Evolutionary conservation across 805 yeast species (phyloP).

Genomic region (Metschnikowia noctiluminum): DNA sequence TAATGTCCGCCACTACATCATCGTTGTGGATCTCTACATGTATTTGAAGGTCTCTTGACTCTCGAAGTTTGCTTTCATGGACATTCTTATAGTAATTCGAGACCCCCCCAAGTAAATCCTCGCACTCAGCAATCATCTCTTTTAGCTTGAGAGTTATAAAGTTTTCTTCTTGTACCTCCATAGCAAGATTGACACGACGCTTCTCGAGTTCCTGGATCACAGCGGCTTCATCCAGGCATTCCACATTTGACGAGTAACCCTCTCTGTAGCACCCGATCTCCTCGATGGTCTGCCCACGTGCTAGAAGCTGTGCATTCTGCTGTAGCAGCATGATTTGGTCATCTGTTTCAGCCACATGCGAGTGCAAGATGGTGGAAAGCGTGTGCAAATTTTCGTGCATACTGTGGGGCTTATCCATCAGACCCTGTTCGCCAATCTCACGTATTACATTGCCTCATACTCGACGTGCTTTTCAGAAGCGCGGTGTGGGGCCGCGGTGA

Average conservation of each 20-base stretch:
- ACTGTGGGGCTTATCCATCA: slow-evolving; percentile 10
- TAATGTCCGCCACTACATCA: background rate
- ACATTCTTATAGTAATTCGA: slow-evolving; percentile 27
- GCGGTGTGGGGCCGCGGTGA: too few species aligned
- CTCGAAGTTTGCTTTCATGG: slow-evolving; percentile 16
- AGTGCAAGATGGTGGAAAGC: slow-evolving; percentile 9
- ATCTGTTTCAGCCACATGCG: slow-evolving; percentile 13
- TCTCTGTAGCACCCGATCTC: background rate
- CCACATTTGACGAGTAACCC: background rate
- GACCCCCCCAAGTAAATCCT: slow-evolving; percentile 32
- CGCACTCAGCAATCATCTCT: slow-evolving; percentile 33
- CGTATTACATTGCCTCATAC: too few species aligned
- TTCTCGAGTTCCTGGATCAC: slow-evolving; percentile 26
- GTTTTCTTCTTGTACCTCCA: slow-evolving; percentile 41
- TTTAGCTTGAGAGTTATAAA: slow-evolving; percentile 27
- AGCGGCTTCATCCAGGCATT: slow-evolving; percentile 12
- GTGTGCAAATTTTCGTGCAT: slow-evolving; percentile 11
- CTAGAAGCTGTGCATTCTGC: slow-evolving; percentile 5
- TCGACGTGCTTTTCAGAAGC: too few species aligned
- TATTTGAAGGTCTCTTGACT: background rate
- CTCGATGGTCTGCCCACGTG: slow-evolving; percentile 9
- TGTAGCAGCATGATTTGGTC: slow-evolving; percentile 7
- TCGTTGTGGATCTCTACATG: slow-evolving; percentile 1
- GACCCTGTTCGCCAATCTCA: background rate
- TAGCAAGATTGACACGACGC: slow-evolving; percentile 28